Evolutionary conservation across 305 asterid species (phyloP).

Genomic region (Fraxinus baroniana): DNA sequence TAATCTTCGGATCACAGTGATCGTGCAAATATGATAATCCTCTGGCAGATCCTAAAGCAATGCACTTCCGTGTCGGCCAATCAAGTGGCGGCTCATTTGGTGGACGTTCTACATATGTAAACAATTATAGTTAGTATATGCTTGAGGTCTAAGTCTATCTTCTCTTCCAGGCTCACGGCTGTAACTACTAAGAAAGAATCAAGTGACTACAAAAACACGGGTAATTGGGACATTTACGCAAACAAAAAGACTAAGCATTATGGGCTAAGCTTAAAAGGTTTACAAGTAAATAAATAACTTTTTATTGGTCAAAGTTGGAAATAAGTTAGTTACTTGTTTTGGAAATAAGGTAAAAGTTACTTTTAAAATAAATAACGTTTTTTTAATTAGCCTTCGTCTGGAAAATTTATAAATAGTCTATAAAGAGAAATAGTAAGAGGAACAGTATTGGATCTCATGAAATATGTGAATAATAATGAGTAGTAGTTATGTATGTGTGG

Average conservation of each 20-base stretch:
- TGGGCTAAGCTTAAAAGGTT: background rate
- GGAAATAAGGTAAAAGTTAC: background rate
- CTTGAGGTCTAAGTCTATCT: background rate
- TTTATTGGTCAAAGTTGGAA: background rate
- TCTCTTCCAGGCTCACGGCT: background rate
- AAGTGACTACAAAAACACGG: background rate
- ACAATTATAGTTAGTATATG: background rate
- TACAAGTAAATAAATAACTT: no score
- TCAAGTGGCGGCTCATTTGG: slow-evolving; percentile 54
- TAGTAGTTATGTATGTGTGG: background rate
- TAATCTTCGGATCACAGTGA: slow-evolving; percentile 61
- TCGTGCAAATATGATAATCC: slow-evolving; percentile 59
- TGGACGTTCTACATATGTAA: slow-evolving; percentile 47
- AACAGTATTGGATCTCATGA: background rate
- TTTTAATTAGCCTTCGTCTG: background rate
- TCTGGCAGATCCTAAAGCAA: slow-evolving; percentile 59
- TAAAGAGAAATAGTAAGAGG: background rate
- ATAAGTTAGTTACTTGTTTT: background rate
- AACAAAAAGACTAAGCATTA: background rate
- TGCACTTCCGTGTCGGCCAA: slow-evolving; percentile 55
- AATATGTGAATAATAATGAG: no score
- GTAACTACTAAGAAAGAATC: background rate
- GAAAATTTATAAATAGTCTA: background rate
- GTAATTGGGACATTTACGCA: background rate
- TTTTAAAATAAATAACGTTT: background rate